Base-by-base conservation (phyloP, 2,329 filamentous ascomycete genomes). In the Macroventuria anomochaeta region DNA sequence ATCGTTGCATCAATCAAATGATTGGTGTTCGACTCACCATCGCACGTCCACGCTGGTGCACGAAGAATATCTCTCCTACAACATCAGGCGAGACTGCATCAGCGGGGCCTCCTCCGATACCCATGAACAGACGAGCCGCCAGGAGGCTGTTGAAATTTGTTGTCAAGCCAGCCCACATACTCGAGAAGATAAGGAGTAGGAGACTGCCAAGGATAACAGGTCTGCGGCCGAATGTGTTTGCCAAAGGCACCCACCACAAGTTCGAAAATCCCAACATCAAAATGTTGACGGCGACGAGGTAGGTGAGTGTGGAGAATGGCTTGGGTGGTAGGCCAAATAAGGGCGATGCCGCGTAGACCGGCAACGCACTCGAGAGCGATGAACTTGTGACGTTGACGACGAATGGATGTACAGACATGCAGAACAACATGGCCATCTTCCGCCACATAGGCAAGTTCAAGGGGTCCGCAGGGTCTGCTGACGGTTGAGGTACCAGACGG, bases 31-130 rank as follows among this genome's bases (percentile, higher is more conserved):
- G 7, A 46, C 58, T 62, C 43, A 74, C 73, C 69, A 78, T 72
- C 3, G 73, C 75, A 37, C 76, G 67, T 32, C 76, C 76, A 13
- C 73, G 68, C 51, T 77, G 68, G 43, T 77, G 76, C 20, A 77
- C 68, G 48, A 77, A 79, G 59, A 77, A 77, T 2, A 76, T 66
- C 46, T 77, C 75, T 1, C 75, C 76, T 8, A 77, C 68, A 8
- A 76, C 69, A 58, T 74, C 73, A 6, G 76, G 75, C 7, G 75
- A 70, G 13, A 78, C 65, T 13, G 73, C 74, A 58, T 78, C 75
- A 7, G 73, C 71, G 3, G 74, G 68, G 1, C 70, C 71, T 26
- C 69, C 67, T 13, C 70, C 71, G 33, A 74, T 62, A 2, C 75
- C 76, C 60, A 76, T 76, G 26, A 79, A 61, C 1, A 71, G 31